Evolutionary conservation across 1,284 basidiomycete genomes (phyloP).

Genomic region (Pisolithus thermaeus): DNA sequence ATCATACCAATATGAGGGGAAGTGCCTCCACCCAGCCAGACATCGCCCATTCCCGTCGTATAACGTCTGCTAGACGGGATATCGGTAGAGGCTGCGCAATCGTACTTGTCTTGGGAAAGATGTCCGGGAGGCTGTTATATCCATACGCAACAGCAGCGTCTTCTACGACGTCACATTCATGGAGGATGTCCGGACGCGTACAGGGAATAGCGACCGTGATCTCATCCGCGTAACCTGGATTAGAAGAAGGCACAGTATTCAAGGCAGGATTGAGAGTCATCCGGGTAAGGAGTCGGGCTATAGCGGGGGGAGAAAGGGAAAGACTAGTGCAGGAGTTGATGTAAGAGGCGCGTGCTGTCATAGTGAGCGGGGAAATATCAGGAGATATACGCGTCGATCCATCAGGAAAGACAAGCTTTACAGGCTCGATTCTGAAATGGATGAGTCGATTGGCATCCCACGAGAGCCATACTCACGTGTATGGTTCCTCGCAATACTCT

Average conservation of each 20-base stretch:
- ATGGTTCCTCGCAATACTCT: constrained; percentile 90
- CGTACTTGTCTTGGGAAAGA: constrained; percentile 92
- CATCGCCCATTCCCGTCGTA: constrained; percentile 88
- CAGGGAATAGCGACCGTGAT: constrained; percentile 78
- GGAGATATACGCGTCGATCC: constrained; percentile 78
- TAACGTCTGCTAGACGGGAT: constrained; percentile 87
- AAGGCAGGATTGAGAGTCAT: constrained; percentile 68
- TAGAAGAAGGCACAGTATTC: constrained; percentile 27
- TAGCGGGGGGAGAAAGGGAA: constrained; percentile 54
- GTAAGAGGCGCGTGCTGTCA: constrained; percentile 81
- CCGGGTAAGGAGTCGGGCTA: constrained; percentile 62
- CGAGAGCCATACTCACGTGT: constrained; percentile 62
- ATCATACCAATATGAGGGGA: constrained; percentile 82
- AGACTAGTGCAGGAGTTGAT: constrained; percentile 96
- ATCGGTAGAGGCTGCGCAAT: constrained; percentile 90
- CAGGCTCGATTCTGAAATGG: constrained; percentile 76
- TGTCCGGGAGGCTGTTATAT: constrained; percentile 92
- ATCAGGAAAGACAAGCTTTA: constrained; percentile 75
- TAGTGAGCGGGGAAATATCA: constrained; percentile 67
- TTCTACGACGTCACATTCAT: constrained; percentile 98
- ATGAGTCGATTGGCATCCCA: background rate
- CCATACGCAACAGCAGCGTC: constrained; percentile 97
- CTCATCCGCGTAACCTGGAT: constrained; percentile 49
- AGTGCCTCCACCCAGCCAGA: constrained; percentile 96
- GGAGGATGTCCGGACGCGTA: constrained; percentile 94